A percentile compares a stretch with the other conserved stretches of the same genome.
Evolutionary conservation across 495 filamentous ascomycete species (phyloP).

Genomic region (Collariella sp.): DNA sequence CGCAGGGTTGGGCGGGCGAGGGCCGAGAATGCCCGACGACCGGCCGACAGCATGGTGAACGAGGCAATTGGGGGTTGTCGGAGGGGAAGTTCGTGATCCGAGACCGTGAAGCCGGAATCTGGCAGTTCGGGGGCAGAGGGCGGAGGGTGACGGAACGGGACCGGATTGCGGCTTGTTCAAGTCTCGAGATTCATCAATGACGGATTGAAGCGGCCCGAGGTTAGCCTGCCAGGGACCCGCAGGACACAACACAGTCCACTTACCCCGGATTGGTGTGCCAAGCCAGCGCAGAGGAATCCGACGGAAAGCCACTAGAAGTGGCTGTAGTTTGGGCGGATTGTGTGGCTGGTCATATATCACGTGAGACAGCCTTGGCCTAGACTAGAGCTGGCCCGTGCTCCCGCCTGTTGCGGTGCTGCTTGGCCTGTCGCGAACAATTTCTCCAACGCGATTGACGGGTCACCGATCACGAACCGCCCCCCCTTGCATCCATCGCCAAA

Average conservation of each 20-base stretch:
- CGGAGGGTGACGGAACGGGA: not conserved
- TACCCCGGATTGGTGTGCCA: not conserved
- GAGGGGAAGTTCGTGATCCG: not conserved
- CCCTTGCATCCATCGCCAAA: conserved; percentile 15
- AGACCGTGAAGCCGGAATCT: too few relatives aligned
- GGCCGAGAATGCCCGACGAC: conserved; percentile 25
- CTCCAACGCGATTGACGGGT: conserved; percentile 28
- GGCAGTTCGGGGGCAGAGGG: not conserved
- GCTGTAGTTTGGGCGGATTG: not conserved
- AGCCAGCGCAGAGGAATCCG: not conserved
- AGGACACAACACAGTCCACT: too few relatives aligned
- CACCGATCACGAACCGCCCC: conserved; percentile 24
- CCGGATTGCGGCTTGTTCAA: not conserved
- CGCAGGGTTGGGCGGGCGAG: conserved; percentile 21
- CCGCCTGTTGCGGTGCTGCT: not conserved
- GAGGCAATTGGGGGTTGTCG: conserved; percentile 7
- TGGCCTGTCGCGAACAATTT: conserved; percentile 28
- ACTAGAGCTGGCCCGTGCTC: not conserved
- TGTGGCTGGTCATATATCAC: not conserved
- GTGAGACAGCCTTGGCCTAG: not conserved
- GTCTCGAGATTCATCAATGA: conserved; percentile 11
- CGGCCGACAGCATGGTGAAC: conserved; percentile 20
- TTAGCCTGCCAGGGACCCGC: conserved; percentile 3
- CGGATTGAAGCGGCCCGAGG: conserved; percentile 31
- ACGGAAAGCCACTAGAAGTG: not conserved